A percentile compares a stretch with the other conserved stretches of the same genome.
Conservation (phyloP, 2,329 filamentous ascomycete species). For the Karstenula rhodostoma region DNA sequence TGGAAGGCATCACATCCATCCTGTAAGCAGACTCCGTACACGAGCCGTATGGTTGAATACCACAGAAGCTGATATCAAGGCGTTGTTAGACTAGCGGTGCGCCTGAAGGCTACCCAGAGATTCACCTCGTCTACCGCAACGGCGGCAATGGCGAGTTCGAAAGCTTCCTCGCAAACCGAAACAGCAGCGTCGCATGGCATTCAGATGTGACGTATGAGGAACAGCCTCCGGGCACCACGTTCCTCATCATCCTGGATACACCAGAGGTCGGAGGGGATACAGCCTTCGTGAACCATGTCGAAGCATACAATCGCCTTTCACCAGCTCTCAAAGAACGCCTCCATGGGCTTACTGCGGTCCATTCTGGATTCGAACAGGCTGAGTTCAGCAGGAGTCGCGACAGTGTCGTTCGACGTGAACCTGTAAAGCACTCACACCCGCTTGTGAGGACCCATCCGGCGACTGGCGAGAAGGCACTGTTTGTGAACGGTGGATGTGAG, state of each 20-base stretch:
- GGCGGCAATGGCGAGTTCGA: slow-evolving; percentile 63
- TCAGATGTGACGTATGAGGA: slow-evolving; percentile 83
- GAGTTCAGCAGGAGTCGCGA: slow-evolving; percentile 69
- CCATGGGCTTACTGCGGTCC: slow-evolving; percentile 78
- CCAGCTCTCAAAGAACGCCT: slow-evolving; percentile 78
- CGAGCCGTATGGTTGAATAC: slow-evolving; percentile 33
- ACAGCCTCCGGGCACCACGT: slow-evolving; percentile 85
- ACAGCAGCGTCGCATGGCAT: slow-evolving; percentile 83
- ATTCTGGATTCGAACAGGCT: slow-evolving; percentile 79
- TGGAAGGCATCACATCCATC: slow-evolving; percentile 78
- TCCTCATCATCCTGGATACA: slow-evolving; percentile 81
- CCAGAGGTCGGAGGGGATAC: slow-evolving; percentile 83
- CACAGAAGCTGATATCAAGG: background rate
- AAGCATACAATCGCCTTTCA: slow-evolving; percentile 80
- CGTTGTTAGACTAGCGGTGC: slow-evolving; percentile 67
- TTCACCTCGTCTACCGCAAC: slow-evolving; percentile 79
- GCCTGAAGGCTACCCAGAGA: slow-evolving; percentile 72
- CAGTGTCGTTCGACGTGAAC: slow-evolving; percentile 75
- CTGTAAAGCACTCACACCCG: slow-evolving; percentile 65
- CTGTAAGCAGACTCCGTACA: slow-evolving; percentile 53
- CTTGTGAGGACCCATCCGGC: slow-evolving; percentile 24
- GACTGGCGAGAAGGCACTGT: slow-evolving; percentile 22
- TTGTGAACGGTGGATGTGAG: slow-evolving; percentile 38
- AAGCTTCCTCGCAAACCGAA: slow-evolving; percentile 69
- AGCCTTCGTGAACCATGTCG: slow-evolving; percentile 76